Conservation (phyloP, 1,139 yeast genomes). For the Starmera stellimalicola region DNA sequence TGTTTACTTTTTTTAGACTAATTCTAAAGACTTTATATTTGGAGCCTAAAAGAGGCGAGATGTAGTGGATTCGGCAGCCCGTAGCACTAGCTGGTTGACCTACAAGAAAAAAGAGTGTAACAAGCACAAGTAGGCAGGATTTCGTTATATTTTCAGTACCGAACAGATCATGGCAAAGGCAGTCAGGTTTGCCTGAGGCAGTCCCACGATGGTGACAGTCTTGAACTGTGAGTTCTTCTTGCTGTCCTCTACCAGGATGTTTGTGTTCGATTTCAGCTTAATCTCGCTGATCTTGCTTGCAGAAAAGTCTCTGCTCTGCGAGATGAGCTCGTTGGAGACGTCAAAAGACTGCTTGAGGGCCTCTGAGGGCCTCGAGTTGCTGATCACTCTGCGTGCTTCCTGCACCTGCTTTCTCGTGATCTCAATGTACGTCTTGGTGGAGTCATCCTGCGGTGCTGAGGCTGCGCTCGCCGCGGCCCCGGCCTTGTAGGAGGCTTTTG, state of each 20-base stretch:
- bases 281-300: conserved; percentile 12
- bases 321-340: conserved; percentile 10
- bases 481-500: too few relatives aligned
- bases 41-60: too few relatives aligned
- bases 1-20: too few relatives aligned
- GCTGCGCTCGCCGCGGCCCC: too few relatives aligned
- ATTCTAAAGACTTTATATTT: too few relatives aligned
- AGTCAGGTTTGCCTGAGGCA: conserved; percentile 7
- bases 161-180: conserved; percentile 10
- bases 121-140: too few relatives aligned
- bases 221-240: conserved; percentile 5
- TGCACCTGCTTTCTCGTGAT: conserved; percentile 5
- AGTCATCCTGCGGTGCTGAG: too few relatives aligned
- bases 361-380: conserved; percentile 4
- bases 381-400: conserved; percentile 5
- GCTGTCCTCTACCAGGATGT: conserved; percentile 9
- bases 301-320: too few relatives aligned
- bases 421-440: background rate
- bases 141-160: too few relatives aligned
- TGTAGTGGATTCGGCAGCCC: too few relatives aligned
- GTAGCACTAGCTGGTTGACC: too few relatives aligned
- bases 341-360: conserved; percentile 8
- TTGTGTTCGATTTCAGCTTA: conserved; percentile 10
- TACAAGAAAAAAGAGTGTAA: too few relatives aligned
- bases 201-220: conserved; percentile 8